Evolutionary conservation across 306 rosid species (phyloP).

Genomic region (Crotalaria pallida): DNA sequence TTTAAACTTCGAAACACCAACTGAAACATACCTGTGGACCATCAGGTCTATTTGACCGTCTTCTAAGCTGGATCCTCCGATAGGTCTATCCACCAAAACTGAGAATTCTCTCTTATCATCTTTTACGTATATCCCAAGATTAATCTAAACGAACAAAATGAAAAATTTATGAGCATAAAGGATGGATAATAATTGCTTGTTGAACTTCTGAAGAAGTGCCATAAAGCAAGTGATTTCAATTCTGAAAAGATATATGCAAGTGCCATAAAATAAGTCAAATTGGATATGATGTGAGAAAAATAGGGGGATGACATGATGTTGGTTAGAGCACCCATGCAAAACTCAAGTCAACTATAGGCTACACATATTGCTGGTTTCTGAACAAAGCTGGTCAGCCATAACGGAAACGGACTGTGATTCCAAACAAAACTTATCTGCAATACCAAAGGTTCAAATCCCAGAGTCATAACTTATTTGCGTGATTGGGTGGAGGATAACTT

Average conservation of each 20-base stretch:
- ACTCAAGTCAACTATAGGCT: not conserved
- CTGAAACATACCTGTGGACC: conserved; percentile 60
- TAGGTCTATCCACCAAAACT: conserved; percentile 70
- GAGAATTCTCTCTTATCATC: conserved; percentile 62
- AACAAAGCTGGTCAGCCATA: not conserved
- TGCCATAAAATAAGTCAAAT: not conserved
- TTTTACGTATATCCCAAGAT: conserved; percentile 59
- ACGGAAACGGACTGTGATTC: not conserved
- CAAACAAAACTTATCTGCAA: not conserved
- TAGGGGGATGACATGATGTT: not conserved
- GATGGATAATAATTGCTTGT: not conserved
- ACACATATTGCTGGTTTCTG: not conserved
- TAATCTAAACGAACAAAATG: conserved; percentile 47
- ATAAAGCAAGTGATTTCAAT: not conserved
- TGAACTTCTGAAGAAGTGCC: conserved; percentile 8
- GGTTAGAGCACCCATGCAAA: not conserved
- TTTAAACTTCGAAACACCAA: not conserved
- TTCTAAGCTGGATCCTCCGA: conserved; percentile 81
- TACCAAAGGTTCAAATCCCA: not conserved
- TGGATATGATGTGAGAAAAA: not conserved
- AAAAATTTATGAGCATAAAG: conserved; percentile 16
- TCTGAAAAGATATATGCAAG: not conserved
- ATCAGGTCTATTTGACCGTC: conserved; percentile 82
- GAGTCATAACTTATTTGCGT: too few species aligned
- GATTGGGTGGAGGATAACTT: too few species aligned